Conservation (phyloP, 139 green algal genomes). For the Mesotaenium endlicherianum region DNA sequence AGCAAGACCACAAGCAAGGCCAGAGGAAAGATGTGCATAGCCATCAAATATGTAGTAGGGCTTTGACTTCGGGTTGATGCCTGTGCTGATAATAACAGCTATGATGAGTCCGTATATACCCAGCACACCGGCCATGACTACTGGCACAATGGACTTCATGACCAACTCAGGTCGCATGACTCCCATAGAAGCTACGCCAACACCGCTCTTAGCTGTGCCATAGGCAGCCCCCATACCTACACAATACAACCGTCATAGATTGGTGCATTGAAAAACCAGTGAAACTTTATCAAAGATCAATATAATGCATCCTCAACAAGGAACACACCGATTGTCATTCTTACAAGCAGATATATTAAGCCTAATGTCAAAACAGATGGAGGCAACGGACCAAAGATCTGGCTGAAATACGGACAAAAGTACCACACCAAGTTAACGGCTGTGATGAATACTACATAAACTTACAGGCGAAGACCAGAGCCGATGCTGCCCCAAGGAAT, state of each 20-base stretch:
- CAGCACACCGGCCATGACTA: constrained; percentile 99
- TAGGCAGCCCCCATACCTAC: constrained; percentile 96
- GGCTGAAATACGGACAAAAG: background rate
- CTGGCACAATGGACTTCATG: constrained; percentile 99
- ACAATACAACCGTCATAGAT: background rate
- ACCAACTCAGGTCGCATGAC: constrained; percentile 99
- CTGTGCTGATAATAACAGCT: constrained; percentile 94
- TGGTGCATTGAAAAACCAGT: background rate
- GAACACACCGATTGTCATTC: background rate
- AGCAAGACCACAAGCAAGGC: constrained; percentile 91
- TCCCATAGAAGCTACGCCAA: constrained; percentile 98
- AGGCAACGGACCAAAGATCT: background rate
- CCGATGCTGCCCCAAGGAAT: constrained; percentile 91
- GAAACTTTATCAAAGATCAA: background rate
- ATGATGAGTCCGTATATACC: constrained; percentile 99
- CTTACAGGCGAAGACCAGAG: constrained; percentile 95
- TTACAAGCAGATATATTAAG: background rate
- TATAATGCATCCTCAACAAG: background rate
- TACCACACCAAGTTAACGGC: background rate
- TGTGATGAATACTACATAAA: background rate
- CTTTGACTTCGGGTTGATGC: constrained; percentile 69
- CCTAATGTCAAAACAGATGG: background rate
- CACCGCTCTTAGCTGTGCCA: constrained; percentile 95
- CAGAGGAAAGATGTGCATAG: constrained; percentile 93
- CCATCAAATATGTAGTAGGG: constrained; percentile 97